phyloP scores from a whole-genome alignment of 2,329 filamentous ascomycete species.

The Xylariomycetidae sp. region DNA sequence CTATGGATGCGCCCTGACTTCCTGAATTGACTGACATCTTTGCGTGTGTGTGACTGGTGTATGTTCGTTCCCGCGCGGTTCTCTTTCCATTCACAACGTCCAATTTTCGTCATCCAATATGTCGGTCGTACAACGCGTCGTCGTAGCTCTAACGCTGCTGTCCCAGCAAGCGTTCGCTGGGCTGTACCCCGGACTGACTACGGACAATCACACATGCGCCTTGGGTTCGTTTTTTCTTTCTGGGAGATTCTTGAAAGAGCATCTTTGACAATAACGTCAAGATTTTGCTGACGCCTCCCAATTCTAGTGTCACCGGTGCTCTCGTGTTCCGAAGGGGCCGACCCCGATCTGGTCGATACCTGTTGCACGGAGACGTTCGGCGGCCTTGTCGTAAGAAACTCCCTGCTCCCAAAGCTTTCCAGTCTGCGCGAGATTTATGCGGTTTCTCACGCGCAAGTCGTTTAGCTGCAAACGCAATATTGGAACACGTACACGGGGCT shows the following conservation, averaged over 20 bases:
- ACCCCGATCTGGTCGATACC: slow-evolving; percentile 45
- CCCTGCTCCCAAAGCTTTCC: neutral
- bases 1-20: too few species aligned
- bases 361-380: slow-evolving; percentile 64
- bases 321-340: slow-evolving; percentile 45
- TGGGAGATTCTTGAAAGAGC: neutral
- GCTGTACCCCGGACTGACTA: slow-evolving; percentile 40
- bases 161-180: slow-evolving; percentile 29
- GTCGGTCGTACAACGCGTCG: slow-evolving; percentile 14
- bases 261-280: slow-evolving; percentile 2
- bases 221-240: slow-evolving; percentile 31
- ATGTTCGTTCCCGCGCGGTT: slow-evolving; percentile 1
- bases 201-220: slow-evolving; percentile 53
- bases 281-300: slow-evolving; percentile 11
- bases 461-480: slow-evolving; percentile 54
- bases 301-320: slow-evolving; percentile 28
- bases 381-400: slow-evolving; percentile 44
- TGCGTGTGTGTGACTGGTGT: too few species aligned
- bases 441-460: slow-evolving; percentile 3
- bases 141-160: slow-evolving; percentile 24
- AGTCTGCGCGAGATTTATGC: neutral
- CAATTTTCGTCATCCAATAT: slow-evolving; percentile 6
- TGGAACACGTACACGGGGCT: slow-evolving; percentile 61
- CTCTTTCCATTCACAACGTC: slow-evolving; percentile 2
- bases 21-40: too few species aligned